Evolutionary conservation across 176 grass and related monocot genomes (phyloP), one percentile per base, ranked within the genome.

Genomic region (Alloteropsis semialata): DNA sequence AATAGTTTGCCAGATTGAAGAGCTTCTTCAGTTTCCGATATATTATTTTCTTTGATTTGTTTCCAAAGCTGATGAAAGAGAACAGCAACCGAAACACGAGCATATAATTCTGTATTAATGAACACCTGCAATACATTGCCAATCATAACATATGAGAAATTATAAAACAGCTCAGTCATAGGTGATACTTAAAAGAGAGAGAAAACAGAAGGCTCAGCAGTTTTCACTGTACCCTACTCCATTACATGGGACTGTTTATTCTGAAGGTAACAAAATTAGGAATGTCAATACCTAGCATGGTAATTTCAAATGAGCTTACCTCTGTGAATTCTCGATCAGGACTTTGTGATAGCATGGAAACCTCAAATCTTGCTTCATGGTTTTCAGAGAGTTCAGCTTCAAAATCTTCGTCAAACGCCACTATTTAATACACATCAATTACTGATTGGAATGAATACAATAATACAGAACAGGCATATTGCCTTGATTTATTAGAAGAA

Each of bases 321-420:
- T 97, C 92, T 79, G 92, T 94, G 75, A 97, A 97, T 75, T 97
- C 95, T 88, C 75, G 70, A 82, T 97, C 92, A 88, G 95, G 95
- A 87, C 92, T 97, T 84, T 97, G 92, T 17, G 86, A 88, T 89
- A 97, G 77, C 83, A 97, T 87, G 39, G 95, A 97, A 82, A 94
- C 92, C 81, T 97, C 95, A 66, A 89, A 82, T 87, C 75, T 90
- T 69, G 92, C 92, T 72, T 94, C 95, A 72, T 92, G 84, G 67
- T 97, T 97, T 89, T 97, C 92, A 51, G 90, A 92, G 69, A 94
- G 90, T 75, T 98, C 95, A 68, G 90, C 88, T 91, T 94, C 95
- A 76, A 97, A 97, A 92, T 97, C 95, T 77, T 97, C 95, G 63
- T 97, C 95, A 71, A 97, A 97, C 59, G 95, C 95, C 90, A 94